Evolutionary conservation across 306 rosid genomes (phyloP).

Genomic region (Rosa rugosa): DNA sequence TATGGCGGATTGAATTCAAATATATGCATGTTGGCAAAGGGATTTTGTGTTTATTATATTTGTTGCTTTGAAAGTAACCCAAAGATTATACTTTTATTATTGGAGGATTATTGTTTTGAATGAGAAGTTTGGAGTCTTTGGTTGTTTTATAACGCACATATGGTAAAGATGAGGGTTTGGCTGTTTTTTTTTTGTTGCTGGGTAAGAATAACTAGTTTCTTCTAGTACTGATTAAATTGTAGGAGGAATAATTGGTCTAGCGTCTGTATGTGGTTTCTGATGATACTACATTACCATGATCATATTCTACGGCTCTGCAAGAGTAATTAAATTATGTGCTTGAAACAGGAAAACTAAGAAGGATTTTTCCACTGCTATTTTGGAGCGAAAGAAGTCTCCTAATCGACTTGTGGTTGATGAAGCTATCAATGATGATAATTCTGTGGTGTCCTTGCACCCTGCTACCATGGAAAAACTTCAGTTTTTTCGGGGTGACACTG

Average conservation of each 20-base stretch:
- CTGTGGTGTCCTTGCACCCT: slow-evolving; percentile 57
- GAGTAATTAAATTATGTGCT: not conserved
- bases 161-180: no score
- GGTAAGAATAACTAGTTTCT: not conserved
- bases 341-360: slow-evolving; percentile 46
- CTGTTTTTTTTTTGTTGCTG: not conserved
- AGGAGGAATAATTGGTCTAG: not conserved
- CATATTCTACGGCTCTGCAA: not conserved
- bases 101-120: not conserved
- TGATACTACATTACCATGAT: not conserved
- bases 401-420: slow-evolving; percentile 65
- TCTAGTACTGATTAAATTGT: not conserved
- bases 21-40: not conserved
- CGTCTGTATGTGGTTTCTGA: not conserved
- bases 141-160: not conserved
- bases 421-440: slow-evolving; percentile 58
- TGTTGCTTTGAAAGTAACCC: not conserved
- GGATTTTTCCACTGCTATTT: slow-evolving; percentile 61
- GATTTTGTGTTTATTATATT: not conserved
- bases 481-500: slow-evolving; percentile 54
- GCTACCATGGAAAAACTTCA: slow-evolving; percentile 57
- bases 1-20: not conserved
- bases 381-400: slow-evolving; percentile 67
- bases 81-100: not conserved
- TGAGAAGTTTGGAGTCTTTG: not conserved